A percentile compares a stretch with the other conserved stretches of the same genome.
Conservation (phyloP, 352 stramenopile species). For the Plasmopara muralis region DNA sequence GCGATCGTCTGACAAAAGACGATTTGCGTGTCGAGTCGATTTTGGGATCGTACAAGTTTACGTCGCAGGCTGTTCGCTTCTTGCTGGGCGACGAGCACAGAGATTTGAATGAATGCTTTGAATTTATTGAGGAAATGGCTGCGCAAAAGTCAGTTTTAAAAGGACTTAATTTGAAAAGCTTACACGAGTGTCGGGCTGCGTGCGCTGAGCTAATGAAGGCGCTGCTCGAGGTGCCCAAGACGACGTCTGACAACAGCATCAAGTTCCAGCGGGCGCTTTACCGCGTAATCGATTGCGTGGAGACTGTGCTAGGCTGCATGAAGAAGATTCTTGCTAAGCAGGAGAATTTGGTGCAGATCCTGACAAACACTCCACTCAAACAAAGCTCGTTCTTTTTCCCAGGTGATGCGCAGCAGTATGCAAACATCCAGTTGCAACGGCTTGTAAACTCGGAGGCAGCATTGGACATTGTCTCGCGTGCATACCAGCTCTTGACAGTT, state of each 20-base stretch:
- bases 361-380: constrained; percentile 81
- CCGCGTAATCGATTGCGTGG: constrained; percentile 77
- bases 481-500: constrained; percentile 81
- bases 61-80: constrained; percentile 70
- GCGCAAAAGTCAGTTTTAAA: constrained; percentile 69
- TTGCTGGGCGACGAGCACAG: constrained; percentile 80
- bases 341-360: constrained; percentile 77
- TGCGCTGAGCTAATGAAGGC: constrained; percentile 82
- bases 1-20: constrained; percentile 77
- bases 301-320: constrained; percentile 73
- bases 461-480: constrained; percentile 77
- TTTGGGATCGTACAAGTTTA: constrained; percentile 84
- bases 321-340: constrained; percentile 83
- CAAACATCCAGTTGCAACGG: constrained; percentile 67
- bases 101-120: constrained; percentile 77
- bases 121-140: constrained; percentile 83
- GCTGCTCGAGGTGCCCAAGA: constrained; percentile 75
- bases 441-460: constrained; percentile 78
- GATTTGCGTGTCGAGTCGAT: constrained; percentile 77
- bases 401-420: constrained; percentile 75
- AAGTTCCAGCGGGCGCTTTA: constrained; percentile 85
- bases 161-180: constrained; percentile 71
- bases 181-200: constrained; percentile 63
- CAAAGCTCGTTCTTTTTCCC: constrained; percentile 87
- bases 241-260: constrained; percentile 68